Evolutionary conservation across 2,329 filamentous ascomycete species (phyloP).

Genomic region (Calonectria henricotiae): DNA sequence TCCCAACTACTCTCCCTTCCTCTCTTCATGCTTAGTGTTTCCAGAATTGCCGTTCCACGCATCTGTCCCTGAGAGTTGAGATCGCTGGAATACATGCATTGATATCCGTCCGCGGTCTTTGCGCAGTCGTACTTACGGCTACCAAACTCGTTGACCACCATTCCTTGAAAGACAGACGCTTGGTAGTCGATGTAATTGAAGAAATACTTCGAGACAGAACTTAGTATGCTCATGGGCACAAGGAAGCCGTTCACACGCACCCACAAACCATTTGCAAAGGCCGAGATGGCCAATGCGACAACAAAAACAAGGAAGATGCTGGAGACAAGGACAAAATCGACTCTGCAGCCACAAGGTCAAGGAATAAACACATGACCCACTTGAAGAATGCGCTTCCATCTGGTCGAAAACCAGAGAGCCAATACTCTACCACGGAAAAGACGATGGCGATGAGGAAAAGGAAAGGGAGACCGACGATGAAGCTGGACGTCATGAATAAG

Average conservation of each 20-base stretch:
- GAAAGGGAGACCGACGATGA: slow-evolving; percentile 12
- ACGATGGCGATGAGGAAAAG: slow-evolving; percentile 6
- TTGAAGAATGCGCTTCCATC: slow-evolving; percentile 8
- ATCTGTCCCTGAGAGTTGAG: slow-evolving; percentile 1
- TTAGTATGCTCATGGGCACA: neutral
- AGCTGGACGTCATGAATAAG: slow-evolving; percentile 8
- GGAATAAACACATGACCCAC: slow-evolving; percentile 16
- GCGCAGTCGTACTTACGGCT: neutral
- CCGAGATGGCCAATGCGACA: neutral
- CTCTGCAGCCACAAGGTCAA: slow-evolving; percentile 12
- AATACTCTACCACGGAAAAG: slow-evolving; percentile 1
- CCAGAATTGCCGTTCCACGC: neutral
- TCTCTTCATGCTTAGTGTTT: slow-evolving; percentile 1
- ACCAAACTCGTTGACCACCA: slow-evolving; percentile 19
- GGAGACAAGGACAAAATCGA: slow-evolving; percentile 3
- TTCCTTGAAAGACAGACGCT: slow-evolving; percentile 4
- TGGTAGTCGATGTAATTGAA: slow-evolving; percentile 17
- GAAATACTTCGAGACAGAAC: slow-evolving; percentile 3
- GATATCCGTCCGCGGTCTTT: neutral
- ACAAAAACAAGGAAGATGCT: slow-evolving; percentile 13
- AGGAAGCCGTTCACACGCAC: slow-evolving; percentile 7
- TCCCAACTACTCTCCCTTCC: slow-evolving; percentile 8
- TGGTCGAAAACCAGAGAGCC: slow-evolving; percentile 2
- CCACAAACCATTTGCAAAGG: slow-evolving; percentile 12
- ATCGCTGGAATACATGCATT: slow-evolving; percentile 16